phyloP scores from a whole-genome alignment of 352 stramenopile species.

The Phytopythium sindhum region DNA sequence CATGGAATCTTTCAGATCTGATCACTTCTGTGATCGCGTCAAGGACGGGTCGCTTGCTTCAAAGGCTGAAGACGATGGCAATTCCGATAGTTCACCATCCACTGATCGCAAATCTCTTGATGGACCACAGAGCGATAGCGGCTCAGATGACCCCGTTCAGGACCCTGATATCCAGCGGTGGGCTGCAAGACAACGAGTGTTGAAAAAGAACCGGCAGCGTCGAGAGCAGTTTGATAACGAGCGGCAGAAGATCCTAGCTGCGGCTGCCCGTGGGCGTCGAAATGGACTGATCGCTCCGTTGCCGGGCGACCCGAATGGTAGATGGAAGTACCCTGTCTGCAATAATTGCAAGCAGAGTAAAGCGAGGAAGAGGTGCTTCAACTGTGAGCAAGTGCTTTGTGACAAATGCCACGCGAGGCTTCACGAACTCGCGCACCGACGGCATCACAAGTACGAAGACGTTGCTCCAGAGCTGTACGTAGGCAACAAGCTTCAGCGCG shows the following conservation, averaged over 20 bases:
- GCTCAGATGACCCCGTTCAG: conserved; percentile 1
- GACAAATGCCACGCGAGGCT: conserved; percentile 58
- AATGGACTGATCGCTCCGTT: conserved; percentile 62
- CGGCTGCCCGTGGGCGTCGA: conserved; percentile 32
- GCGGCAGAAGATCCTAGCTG: conserved; percentile 32
- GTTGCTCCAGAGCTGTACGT: conserved; percentile 28
- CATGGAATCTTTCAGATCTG: not conserved
- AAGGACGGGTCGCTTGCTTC: not conserved
- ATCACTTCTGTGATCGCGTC: not conserved
- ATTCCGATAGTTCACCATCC: not conserved
- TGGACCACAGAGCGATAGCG: not conserved
- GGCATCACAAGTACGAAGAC: conserved; percentile 52
- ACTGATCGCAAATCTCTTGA: not conserved
- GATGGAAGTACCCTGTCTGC: conserved; percentile 42
- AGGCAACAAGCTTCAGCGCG: conserved; percentile 16
- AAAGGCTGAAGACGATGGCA: not conserved
- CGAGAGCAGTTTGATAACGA: conserved; percentile 36
- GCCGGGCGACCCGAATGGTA: conserved; percentile 21
- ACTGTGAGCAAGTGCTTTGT: conserved; percentile 57
- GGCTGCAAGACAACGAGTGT: conserved; percentile 25
- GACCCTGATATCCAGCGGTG: conserved; percentile 32
- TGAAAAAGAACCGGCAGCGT: conserved; percentile 29
- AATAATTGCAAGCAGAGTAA: conserved; percentile 45
- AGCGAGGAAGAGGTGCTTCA: conserved; percentile 43
- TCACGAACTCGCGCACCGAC: conserved; percentile 44